A percentile compares a stretch with the other conserved stretches of the same genome.
Conservation (phyloP, 208 protist genomes). For the Crithidia fasciculata region DNA sequence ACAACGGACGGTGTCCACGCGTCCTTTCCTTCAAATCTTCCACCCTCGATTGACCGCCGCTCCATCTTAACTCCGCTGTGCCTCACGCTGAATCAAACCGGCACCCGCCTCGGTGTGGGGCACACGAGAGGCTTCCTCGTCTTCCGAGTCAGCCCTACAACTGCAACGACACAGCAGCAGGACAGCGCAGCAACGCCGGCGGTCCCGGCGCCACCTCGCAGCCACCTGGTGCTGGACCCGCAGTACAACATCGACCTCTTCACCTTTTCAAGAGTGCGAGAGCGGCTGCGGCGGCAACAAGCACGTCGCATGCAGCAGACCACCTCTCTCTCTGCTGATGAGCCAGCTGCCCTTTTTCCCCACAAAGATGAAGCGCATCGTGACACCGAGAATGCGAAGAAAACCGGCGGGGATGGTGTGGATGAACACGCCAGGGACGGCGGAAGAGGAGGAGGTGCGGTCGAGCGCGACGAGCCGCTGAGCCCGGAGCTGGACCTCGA, state of each 20-base stretch:
- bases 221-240: conserved; percentile 35
- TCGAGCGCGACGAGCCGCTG: neutral
- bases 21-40: neutral
- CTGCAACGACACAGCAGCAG: neutral
- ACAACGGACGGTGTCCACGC: too few species aligned
- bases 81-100: conserved; percentile 62
- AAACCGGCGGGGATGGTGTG: too few species aligned
- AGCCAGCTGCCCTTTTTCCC: too few species aligned
- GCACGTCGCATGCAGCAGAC: conserved; percentile 2
- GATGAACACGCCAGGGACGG: neutral
- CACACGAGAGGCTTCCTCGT: conserved; percentile 78
- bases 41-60: neutral
- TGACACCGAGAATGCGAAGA: too few species aligned
- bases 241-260: conserved; percentile 44
- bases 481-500: conserved; percentile 3
- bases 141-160: conserved; percentile 38
- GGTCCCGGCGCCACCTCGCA: conserved; percentile 20
- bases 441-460: neutral
- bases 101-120: conserved; percentile 69
- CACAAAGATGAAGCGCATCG: too few species aligned
- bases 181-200: neutral
- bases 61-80: conserved; percentile 45
- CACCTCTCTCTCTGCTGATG: neutral
- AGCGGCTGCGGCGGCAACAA: conserved; percentile 21
- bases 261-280: conserved; percentile 33